Conservation (phyloP, 2,329 filamentous ascomycete genomes). For the Fusarium sarcochroum region DNA sequence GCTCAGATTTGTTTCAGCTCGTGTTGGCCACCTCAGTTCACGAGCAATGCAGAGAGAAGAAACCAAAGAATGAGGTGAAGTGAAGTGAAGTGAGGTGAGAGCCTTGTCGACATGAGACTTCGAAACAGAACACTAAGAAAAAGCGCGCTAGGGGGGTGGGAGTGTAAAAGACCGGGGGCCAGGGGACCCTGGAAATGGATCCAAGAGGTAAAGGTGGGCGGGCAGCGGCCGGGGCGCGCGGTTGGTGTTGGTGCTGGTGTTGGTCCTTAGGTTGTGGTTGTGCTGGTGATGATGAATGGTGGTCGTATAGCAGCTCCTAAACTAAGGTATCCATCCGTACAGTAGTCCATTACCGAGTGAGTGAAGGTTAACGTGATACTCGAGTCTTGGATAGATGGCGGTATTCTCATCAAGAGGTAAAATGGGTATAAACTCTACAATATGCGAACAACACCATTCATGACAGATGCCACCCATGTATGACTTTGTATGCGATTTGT, state of each 20-base stretch:
- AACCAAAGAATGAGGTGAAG: slow-evolving; percentile 19
- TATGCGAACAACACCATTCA: not conserved
- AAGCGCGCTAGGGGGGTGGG: slow-evolving; percentile 27
- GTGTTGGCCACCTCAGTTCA: slow-evolving; percentile 16
- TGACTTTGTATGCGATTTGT: slow-evolving; percentile 8
- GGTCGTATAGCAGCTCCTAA: slow-evolving; percentile 20
- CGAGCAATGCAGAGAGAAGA: slow-evolving; percentile 3
- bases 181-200: slow-evolving; percentile 34
- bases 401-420: not conserved
- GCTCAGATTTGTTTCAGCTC: slow-evolving; percentile 34
- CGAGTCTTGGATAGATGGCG: not conserved
- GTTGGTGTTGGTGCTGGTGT: slow-evolving; percentile 32
- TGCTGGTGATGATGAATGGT: slow-evolving; percentile 10
- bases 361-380: slow-evolving; percentile 14
- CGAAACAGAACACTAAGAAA: slow-evolving; percentile 32
- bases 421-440: too few species aligned
- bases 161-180: slow-evolving; percentile 30
- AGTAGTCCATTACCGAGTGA: slow-evolving; percentile 9
- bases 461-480: not conserved
- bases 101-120: slow-evolving; percentile 31
- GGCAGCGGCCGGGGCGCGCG: slow-evolving; percentile 42
- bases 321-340: not conserved
- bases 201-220: slow-evolving; percentile 31
- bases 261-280: slow-evolving; percentile 3
- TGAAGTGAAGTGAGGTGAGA: slow-evolving; percentile 1